Evolutionary conservation across 371 early-diverging fungal species (phyloP).

Genomic region (Nematocida sp.): DNA sequence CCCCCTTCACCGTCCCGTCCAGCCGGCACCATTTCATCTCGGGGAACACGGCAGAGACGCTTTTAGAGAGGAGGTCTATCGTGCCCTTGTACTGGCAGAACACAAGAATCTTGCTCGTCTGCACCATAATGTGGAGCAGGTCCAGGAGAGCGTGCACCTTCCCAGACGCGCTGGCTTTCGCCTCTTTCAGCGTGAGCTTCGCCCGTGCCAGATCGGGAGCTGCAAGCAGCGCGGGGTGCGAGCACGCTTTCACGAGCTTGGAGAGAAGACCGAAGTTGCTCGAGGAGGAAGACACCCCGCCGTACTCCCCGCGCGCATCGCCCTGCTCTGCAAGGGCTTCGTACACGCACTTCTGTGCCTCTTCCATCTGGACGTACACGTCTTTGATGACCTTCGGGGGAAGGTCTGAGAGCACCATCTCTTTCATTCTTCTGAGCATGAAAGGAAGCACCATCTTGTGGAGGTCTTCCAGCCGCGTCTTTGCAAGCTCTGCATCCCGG

Average conservation of each 20-base stretch:
- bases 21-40: constrained; percentile 72
- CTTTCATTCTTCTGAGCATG: constrained; percentile 86
- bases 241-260: constrained; percentile 34
- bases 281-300: constrained; percentile 16
- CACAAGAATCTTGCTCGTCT: constrained; percentile 79
- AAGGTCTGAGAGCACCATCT: constrained; percentile 89
- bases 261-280: constrained; percentile 31
- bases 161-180: constrained; percentile 12
- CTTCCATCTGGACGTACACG: constrained; percentile 84
- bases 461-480: constrained; percentile 72
- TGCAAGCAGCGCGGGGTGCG: constrained; percentile 18
- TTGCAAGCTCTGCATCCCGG: constrained; percentile 54
- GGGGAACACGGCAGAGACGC: constrained; percentile 26
- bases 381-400: constrained; percentile 98
- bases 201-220: neutral
- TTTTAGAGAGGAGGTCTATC: constrained; percentile 85
- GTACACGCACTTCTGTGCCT: constrained; percentile 74
- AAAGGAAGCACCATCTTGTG: constrained; percentile 93
- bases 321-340: constrained; percentile 70
- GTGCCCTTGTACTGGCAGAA: constrained; percentile 91
- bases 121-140: constrained; percentile 75
- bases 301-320: constrained; percentile 18
- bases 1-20: constrained; percentile 81
- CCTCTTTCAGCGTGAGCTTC: constrained; percentile 1
- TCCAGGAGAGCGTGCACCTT: constrained; percentile 74